A percentile compares a stretch with the other conserved stretches of the same genome.
Evolutionary conservation across 345 rosid species (phyloP).

Genomic region (Pistacia integerrima): DNA sequence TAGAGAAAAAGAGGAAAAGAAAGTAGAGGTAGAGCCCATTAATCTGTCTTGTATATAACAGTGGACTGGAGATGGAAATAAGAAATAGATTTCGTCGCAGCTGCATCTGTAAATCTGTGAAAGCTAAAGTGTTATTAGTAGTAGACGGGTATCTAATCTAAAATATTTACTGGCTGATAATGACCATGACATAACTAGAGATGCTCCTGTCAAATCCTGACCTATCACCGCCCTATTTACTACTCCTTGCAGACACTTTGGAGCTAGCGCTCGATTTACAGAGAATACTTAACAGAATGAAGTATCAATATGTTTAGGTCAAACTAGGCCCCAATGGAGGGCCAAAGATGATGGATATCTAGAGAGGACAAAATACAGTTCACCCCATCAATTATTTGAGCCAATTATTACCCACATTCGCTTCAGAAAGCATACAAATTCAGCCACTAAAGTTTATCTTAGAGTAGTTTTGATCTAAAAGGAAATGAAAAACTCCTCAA

Average conservation of each 20-base stretch:
- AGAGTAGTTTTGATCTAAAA: too few relatives aligned
- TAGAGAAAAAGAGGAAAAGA: background rate
- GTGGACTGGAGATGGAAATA: too few relatives aligned
- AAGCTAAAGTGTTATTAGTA: background rate
- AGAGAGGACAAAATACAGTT: background rate
- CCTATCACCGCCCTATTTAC: slow-evolving; percentile 22
- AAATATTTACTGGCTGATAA: background rate
- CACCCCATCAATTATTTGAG: too few relatives aligned
- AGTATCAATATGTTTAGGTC: slow-evolving; percentile 10
- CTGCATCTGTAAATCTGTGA: background rate
- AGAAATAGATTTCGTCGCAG: background rate
- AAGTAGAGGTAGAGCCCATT: background rate
- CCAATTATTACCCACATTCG: too few relatives aligned
- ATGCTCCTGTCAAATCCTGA: slow-evolving; percentile 30
- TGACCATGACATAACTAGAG: slow-evolving; percentile 18
- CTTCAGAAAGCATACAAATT: too few relatives aligned
- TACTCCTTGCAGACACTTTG: slow-evolving; percentile 2
- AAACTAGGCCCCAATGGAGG: slow-evolving; percentile 9
- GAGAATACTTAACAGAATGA: too few relatives aligned
- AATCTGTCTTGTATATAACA: background rate
- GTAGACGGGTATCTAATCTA: slow-evolving; percentile 10
- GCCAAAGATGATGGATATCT: background rate
- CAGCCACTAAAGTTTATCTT: too few relatives aligned
- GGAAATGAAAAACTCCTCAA: too few relatives aligned
- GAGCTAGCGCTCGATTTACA: background rate